Conservation (phyloP, 2,329 filamentous ascomycete genomes). For the Talaromyces albobiverticillius region DNA sequence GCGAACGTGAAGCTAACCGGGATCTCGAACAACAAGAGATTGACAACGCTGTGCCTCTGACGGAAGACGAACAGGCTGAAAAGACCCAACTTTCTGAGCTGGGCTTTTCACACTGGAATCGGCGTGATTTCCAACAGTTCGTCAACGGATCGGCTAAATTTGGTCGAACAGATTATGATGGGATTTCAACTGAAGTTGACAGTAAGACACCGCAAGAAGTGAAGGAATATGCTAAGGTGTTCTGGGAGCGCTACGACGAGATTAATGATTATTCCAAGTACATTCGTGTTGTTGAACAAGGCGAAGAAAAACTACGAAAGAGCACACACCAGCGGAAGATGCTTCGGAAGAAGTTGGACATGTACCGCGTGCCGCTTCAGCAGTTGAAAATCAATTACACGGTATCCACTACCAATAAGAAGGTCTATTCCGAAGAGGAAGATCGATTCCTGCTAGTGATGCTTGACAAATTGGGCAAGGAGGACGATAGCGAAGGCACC, state of each 20-base stretch:
- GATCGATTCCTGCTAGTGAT: slow-evolving; percentile 93
- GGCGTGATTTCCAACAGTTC: slow-evolving; percentile 97
- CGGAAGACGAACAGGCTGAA: slow-evolving; percentile 82
- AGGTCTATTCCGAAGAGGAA: slow-evolving; percentile 98
- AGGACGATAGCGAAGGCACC: slow-evolving; percentile 56
- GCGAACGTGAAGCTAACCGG: slow-evolving; percentile 82
- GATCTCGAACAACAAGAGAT: slow-evolving; percentile 88
- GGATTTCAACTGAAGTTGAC: slow-evolving; percentile 85
- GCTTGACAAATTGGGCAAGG: slow-evolving; percentile 87
- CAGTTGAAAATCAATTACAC: slow-evolving; percentile 99
- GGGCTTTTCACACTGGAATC: slow-evolving; percentile 94
- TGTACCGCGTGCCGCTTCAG: slow-evolving; percentile 95
- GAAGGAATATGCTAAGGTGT: slow-evolving; percentile 86
- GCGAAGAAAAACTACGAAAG: slow-evolving; percentile 84
- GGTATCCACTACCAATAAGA: slow-evolving; percentile 98
- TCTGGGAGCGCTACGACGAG: slow-evolving; percentile 93
- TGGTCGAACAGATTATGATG: slow-evolving; percentile 79
- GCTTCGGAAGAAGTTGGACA: slow-evolving; percentile 89
- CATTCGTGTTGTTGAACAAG: slow-evolving; percentile 83
- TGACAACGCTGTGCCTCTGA: slow-evolving; percentile 83
- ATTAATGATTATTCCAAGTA: slow-evolving; percentile 87
- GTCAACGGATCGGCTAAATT: slow-evolving; percentile 93
- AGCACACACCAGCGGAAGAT: slow-evolving; percentile 91
- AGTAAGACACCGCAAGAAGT: slow-evolving; percentile 84
- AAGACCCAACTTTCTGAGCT: slow-evolving; percentile 78